Base-by-base conservation (phyloP, 129 eudicot genomes). In the Heracleum sosnowskyi region DNA sequence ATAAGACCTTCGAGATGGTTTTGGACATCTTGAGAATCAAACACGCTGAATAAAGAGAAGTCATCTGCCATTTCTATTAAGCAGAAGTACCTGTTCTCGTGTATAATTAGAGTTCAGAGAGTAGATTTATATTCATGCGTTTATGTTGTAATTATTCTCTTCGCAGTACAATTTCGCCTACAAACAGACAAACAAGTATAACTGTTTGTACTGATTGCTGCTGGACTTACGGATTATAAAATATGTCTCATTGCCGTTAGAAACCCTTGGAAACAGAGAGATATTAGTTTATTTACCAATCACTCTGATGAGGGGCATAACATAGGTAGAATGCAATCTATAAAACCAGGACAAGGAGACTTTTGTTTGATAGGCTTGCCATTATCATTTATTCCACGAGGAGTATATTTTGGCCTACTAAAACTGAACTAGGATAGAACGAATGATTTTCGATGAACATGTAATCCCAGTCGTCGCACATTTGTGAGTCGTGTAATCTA, bases 61-160 rank as follows among this genome's bases (percentile, higher is more conserved):
- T 62, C 42, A 77, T 77, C 47, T 44, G 73, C 29, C 80, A 77
- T 62, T 39, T 62, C 7, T 26, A n/a, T 35, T 20, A 57, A 51
- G 46, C 47, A 51, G 49, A 76, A 51, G 29, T 72, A 20, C 29
- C 1, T 71, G 47, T 22, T 71, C 7, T 71, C 20, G 3, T 18
- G 0, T 22, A 5, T 0, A 13, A 63, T 3, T 15, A 2, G 70
- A 12, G 44, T 39, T 39, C 31, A 2, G 29, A 20, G 11, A 20
- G 29, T 76, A 35, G 47, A 66, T 51, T 76, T 53, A 76, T 76
- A 76, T 22, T 2, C 9, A 34, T 53, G 45, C 24, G 6, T 2
- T 12, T 2, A n/a, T n/a, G n/a, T 51, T 76, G 37, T 36, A 53
- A 34, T 10, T 76, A 51, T 53, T 39, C 79, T 22, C 47, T 17